Evolutionary conservation across 805 yeast species (phyloP), one percentile per base, ranked within the genome.

Genomic region (Wickerhamomyces kurtzmanii): DNA sequence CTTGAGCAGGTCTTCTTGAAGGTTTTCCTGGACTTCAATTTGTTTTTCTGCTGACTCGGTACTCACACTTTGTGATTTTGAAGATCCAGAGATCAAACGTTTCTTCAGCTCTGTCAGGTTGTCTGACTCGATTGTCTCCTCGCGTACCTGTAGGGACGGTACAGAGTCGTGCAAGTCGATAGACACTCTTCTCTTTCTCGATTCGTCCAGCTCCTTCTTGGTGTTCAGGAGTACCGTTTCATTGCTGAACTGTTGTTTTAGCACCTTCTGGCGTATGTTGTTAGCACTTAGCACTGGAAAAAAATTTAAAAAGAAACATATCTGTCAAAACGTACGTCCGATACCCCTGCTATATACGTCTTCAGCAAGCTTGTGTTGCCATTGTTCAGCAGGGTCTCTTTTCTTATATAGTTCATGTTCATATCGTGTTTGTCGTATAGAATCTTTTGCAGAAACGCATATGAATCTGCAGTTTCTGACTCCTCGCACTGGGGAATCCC

Each of bases 1-100:
- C 16, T 53, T 44, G 3, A 61, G 34, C 11, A 60, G 38, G 20
- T 53, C 53, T 27, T 50, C 52, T 35, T 61, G 68, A 17, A 50
- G 32, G 15, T 49, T 43, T 31, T 59, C 62, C 29, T 59, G 59
- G 12, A 45, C 44, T 24, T 49, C 45, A 17, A 59, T 37, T 32
- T 57, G 55, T 19, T 51, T 54, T 20, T 58, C 65, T 3, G 49
- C 31, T 10, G 22, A 15, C 3, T 25, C 31, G 7, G 18, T 31
- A 4, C 22, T 17, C 8, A 27, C 32, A 19, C n/a, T 28, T 10
- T 15, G 28, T 20, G 24, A 11, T 31, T 30, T 16, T 37, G 43
- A 9, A 48, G 49, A 26, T 1, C 46, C 43, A 8, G 35, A 28
- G 16, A 58, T 24, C 8, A 59, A 29, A 25, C 65, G 43, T 28